A percentile compares a stretch with the other conserved stretches of the same genome.
Conservation (phyloP, 2,329 filamentous ascomycete species). For the Colletotrichum sp. region DNA sequence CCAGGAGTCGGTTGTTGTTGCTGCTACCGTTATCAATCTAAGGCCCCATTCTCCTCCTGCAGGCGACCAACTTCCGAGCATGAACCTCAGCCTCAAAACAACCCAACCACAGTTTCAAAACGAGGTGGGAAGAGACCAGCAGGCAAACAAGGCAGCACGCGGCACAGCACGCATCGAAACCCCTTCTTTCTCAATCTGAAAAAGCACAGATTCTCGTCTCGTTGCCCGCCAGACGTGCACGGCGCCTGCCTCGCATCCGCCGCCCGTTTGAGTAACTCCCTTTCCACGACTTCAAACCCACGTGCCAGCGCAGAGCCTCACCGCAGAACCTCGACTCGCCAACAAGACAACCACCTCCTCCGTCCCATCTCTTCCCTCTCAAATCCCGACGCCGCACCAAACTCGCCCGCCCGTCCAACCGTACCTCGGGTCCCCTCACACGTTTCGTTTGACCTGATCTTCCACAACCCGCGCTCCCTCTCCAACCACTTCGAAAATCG, state of each 20-base stretch:
- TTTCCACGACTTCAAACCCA: neutral
- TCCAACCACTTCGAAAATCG: neutral
- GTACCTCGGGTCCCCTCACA: conserved; percentile 6
- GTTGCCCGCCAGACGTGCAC: neutral
- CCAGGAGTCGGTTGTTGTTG: neutral
- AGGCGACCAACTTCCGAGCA: neutral
- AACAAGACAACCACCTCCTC: neutral
- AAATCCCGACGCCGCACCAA: neutral
- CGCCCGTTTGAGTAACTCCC: neutral
- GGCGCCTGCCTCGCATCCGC: neutral
- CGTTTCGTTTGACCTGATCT: conserved; percentile 22
- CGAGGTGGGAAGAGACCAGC: neutral
- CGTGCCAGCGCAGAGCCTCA: conserved; percentile 10
- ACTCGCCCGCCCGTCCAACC: neutral
- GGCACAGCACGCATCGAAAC: neutral
- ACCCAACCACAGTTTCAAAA: neutral
- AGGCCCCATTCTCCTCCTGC: neutral
- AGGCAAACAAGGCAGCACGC: neutral
- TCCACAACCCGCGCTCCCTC: neutral
- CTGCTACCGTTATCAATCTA: neutral
- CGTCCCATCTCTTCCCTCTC: neutral
- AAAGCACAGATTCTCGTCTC: conserved; percentile 3
- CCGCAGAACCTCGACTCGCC: neutral
- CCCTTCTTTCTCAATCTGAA: neutral
- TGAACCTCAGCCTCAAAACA: neutral